Percentiles rank a stretch among this genome's conserved stretches.
Evolutionary conservation across 352 stramenopile species (phyloP).

Genomic region (Globisporangium apiculatum): DNA sequence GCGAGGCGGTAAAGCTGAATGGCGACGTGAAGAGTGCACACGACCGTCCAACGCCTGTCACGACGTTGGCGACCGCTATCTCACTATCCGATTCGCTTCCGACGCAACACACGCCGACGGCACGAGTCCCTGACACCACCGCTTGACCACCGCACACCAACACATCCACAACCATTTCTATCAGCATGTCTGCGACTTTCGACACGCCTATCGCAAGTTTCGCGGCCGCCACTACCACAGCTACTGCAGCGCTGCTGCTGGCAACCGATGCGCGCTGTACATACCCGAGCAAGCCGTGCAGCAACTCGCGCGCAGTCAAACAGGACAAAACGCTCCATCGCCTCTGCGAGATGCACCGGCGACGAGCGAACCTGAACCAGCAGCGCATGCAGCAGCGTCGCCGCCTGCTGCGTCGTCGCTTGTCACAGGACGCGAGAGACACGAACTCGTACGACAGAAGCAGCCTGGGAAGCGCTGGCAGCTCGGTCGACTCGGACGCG

Average conservation of each 20-base stretch:
- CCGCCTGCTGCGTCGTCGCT: not conserved
- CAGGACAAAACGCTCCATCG: conserved; percentile 38
- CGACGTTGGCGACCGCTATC: too few relatives aligned
- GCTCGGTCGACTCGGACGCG: not conserved
- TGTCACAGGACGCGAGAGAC: not conserved
- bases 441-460: too few relatives aligned
- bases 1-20: too few relatives aligned
- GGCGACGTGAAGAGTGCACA: too few relatives aligned
- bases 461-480: not conserved
- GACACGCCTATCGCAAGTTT: not conserved
- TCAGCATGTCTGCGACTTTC: not conserved
- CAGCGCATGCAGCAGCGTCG: conserved; percentile 18
- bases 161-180: not conserved
- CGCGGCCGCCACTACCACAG: not conserved
- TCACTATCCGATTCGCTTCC: too few relatives aligned
- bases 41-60: too few relatives aligned
- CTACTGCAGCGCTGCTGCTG: not conserved
- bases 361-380: conserved; percentile 47
- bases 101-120: too few relatives aligned
- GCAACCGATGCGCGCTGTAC: conserved; percentile 20
- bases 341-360: conserved; percentile 45
- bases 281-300: conserved; percentile 46
- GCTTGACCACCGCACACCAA: too few relatives aligned
- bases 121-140: too few relatives aligned
- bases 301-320: conserved; percentile 31